Base-by-base conservation (phyloP, 257 asterid species). In the Oldenlandia corymbosa region DNA sequence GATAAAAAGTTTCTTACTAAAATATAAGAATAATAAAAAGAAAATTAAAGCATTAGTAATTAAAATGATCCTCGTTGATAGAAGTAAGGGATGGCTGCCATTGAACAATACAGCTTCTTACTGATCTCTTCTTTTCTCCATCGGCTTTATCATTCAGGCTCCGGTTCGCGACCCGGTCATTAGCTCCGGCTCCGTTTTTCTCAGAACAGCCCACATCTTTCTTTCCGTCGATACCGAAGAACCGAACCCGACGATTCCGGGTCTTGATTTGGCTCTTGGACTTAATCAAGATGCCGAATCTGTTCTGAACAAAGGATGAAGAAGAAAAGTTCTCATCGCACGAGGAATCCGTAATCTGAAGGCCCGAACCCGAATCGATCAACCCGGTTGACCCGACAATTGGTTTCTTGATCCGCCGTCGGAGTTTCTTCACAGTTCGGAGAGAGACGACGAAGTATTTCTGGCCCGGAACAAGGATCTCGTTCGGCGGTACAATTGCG, bases 381-480 rank as follows among this genome's bases (percentile, higher is more conserved):
- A n/a, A n/a, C n/a, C n/a, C n/a, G n/a, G n/a, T n/a, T n/a, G n/a
- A n/a, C n/a, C 37, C 24, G 28, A 52, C 60, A n/a, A 41, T 21
- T 0, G 71, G 39, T 54, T 71, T 78, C 65, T 50, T 76, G 20
- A 75, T 80, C n/a, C 81, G 74, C 18, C 81, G 79, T 59, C 71
- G 57, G 48, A 88, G 86, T 58, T 88, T 88, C 73, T 65, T 82
- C 58, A 88, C 78, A 0, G 96, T 88, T 51, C 66, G 62, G 1
- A 65, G 64, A 1, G 96, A 88, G 65, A 88, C 86, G 13, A 85
- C 32, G 21, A 76, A 83, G 80, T 73, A 83, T 39, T 72, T 85
- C 50, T 84, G 85, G 64, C 91, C 91, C 41, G 88, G 94, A 57
- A 75, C n/a, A 9, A 88, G 88, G 27, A 78, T 83, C 34, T 88